A percentile compares a stretch with the other conserved stretches of the same genome.
These are phyloP conservation scores for Globisporangium rhizosaccharum DNA, from an alignment of 352 stramenopile genomes.

Conservation along the genomic window DNA sequence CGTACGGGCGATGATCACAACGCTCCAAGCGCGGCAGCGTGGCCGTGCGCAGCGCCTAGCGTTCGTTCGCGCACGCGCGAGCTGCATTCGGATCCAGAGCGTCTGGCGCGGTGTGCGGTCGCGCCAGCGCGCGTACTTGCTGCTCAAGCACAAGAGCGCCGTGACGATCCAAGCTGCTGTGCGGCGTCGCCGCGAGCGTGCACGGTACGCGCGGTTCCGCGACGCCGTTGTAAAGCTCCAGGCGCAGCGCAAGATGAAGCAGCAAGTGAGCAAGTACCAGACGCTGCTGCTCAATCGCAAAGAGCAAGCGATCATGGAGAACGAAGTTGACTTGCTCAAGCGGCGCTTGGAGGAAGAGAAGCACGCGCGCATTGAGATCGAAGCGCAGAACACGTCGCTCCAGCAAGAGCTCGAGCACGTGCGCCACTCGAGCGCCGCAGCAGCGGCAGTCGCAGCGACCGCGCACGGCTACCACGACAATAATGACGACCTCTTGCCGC, in stretches of 20 bases:
- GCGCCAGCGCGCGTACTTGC: slow-evolving; percentile 41
- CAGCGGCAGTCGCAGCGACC: neutral
- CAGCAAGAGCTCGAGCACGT: slow-evolving; percentile 66
- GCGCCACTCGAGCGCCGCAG: slow-evolving; percentile 29
- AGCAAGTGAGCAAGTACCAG: slow-evolving; percentile 70
- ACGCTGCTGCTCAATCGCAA: slow-evolving; percentile 50
- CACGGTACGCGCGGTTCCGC: slow-evolving; percentile 52
- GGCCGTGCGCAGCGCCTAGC: slow-evolving; percentile 32
- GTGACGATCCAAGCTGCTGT: slow-evolving; percentile 55
- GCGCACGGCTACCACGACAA: slow-evolving; percentile 36
- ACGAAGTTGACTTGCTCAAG: slow-evolving; percentile 67
- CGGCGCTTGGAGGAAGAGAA: slow-evolving; percentile 78
- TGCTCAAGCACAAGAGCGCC: slow-evolving; percentile 54
- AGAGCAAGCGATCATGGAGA: slow-evolving; percentile 74
- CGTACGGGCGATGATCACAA: slow-evolving; percentile 44
- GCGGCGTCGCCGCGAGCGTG: slow-evolving; percentile 38
- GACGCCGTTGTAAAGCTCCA: slow-evolving; percentile 70
- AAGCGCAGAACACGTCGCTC: slow-evolving; percentile 67
- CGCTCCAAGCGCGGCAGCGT: slow-evolving; percentile 53
- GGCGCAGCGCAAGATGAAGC: slow-evolving; percentile 65
- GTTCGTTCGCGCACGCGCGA: slow-evolving; percentile 37
- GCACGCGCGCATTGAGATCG: slow-evolving; percentile 54
- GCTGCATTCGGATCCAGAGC: slow-evolving; percentile 58
- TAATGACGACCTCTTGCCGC: slow-evolving; percentile 25
- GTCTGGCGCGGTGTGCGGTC: slow-evolving; percentile 70